Conservation (phyloP, 345 rosid species). For the Atalantia buxifolia region DNA sequence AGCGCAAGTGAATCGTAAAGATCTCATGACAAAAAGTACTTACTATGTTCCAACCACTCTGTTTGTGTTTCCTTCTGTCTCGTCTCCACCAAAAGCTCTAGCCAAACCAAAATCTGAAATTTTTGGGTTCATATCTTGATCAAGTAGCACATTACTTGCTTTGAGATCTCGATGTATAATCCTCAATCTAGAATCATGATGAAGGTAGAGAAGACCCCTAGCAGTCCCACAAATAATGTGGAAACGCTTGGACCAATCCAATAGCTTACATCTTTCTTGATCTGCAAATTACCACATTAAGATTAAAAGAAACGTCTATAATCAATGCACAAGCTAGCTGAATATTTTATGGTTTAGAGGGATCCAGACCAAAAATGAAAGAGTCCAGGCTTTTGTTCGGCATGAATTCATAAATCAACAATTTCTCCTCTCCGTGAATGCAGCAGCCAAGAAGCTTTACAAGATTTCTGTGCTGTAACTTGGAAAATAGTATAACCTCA, state of each 20-base stretch:
- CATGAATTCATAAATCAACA: slow-evolving; percentile 36
- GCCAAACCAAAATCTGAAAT: slow-evolving; percentile 54
- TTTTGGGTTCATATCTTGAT: slow-evolving; percentile 40
- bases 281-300: not conserved
- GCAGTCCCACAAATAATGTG: slow-evolving; percentile 30
- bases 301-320: not conserved
- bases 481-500: slow-evolving; percentile 20
- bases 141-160: slow-evolving; percentile 39
- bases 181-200: slow-evolving; percentile 44
- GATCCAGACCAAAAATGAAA: no score
- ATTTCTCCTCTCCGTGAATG: slow-evolving; percentile 26
- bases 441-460: slow-evolving; percentile 41
- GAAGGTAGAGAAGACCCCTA: slow-evolving; percentile 44
- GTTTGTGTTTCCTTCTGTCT: no score
- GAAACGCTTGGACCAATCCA: slow-evolving; percentile 34
- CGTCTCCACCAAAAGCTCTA: slow-evolving; percentile 18
- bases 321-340: not conserved
- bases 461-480: slow-evolving; percentile 49
- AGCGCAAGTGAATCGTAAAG: no score
- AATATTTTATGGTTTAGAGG: slow-evolving; percentile 18
- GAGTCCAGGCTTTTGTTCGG: slow-evolving; percentile 17
- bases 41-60: no score
- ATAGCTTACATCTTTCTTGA: slow-evolving; percentile 5
- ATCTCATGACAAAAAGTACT: no score
- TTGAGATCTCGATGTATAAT: slow-evolving; percentile 43